phyloP scores from a whole-genome alignment of 129 eudicot genomes.

The Saussurea involucrata region DNA sequence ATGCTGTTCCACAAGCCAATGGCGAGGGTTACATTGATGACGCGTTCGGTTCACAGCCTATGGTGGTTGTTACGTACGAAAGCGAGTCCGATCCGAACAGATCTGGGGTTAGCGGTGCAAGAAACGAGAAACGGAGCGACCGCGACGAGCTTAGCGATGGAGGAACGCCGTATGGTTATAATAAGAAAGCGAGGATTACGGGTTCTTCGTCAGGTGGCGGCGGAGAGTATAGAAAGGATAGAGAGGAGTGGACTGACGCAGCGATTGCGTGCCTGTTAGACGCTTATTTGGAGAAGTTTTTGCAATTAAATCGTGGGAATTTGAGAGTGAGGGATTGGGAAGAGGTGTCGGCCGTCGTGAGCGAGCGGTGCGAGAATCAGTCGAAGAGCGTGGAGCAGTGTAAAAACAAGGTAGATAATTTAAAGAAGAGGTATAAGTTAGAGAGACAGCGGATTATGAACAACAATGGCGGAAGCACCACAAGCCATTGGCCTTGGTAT shows the following conservation, averaged over 20 bases:
- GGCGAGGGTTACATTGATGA: background rate
- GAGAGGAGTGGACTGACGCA: conserved; percentile 95
- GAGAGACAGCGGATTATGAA: conserved; percentile 72
- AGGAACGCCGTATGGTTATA: conserved; percentile 33
- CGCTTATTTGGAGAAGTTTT: conserved; percentile 76
- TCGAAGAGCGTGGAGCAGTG: conserved; percentile 91
- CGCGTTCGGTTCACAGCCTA: conserved; percentile 18
- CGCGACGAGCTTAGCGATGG: conserved; percentile 38
- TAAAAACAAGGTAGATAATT: conserved; percentile 93
- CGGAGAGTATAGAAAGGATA: conserved; percentile 79
- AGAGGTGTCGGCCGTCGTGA: conserved; percentile 76
- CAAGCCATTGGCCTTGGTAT: conserved; percentile 77
- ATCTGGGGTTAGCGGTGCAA: conserved; percentile 3
- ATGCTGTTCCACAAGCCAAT: background rate
- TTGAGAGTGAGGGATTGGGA: conserved; percentile 98
- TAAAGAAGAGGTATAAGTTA: conserved; percentile 92
- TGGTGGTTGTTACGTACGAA: conserved; percentile 28
- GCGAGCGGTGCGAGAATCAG: conserved; percentile 82
- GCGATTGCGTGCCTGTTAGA: conserved; percentile 81
- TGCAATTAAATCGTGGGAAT: conserved; percentile 81
- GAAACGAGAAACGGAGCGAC: conserved; percentile 32
- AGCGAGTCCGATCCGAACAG: conserved; percentile 38
- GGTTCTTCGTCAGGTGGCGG: conserved; percentile 26
- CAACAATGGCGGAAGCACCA: conserved; percentile 42
- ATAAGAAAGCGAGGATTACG: conserved; percentile 38